A percentile compares a stretch with the other conserved stretches of the same genome.
These are phyloP conservation scores for Xerocomus spinulosus DNA, from an alignment of 768 basidiomycete species.

Conservation along the genomic window DNA sequence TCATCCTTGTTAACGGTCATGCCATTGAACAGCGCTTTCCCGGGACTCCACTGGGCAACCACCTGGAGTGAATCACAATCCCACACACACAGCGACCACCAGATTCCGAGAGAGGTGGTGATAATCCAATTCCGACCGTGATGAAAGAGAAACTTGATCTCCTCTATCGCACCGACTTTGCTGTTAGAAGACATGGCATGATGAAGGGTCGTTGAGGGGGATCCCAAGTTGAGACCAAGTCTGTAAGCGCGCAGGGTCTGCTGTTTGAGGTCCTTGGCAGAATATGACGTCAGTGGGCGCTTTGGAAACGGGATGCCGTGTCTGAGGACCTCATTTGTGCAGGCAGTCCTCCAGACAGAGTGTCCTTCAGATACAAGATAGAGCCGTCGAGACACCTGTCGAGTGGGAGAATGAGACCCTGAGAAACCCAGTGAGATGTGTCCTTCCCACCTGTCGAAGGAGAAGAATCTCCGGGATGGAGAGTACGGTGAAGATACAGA, in stretches of 20 bases:
- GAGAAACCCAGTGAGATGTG: neutral
- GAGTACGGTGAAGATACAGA: slow-evolving; percentile 33
- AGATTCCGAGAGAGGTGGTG: slow-evolving; percentile 55
- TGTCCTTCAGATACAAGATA: slow-evolving; percentile 41
- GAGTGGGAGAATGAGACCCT: neutral
- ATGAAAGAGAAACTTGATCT: slow-evolving; percentile 51
- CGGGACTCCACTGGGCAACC: slow-evolving; percentile 49
- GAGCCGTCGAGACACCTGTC: slow-evolving; percentile 51
- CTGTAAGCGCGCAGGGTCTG: slow-evolving; percentile 40
- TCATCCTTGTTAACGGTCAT: slow-evolving; percentile 47
- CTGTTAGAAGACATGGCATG: slow-evolving; percentile 19
- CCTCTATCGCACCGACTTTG: slow-evolving; percentile 43
- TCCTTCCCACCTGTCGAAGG: slow-evolving; percentile 38
- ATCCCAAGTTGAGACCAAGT: slow-evolving; percentile 50
- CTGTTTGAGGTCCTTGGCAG: slow-evolving; percentile 42
- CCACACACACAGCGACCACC: slow-evolving; percentile 57
- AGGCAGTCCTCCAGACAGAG: slow-evolving; percentile 55
- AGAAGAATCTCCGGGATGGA: slow-evolving; percentile 39
- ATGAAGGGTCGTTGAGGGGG: slow-evolving; percentile 15
- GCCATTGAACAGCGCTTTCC: slow-evolving; percentile 49
- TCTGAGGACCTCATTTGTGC: slow-evolving; percentile 38
- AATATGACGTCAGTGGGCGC: slow-evolving; percentile 32
- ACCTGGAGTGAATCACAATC: slow-evolving; percentile 31
- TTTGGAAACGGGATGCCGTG: slow-evolving; percentile 50
- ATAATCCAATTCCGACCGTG: slow-evolving; percentile 42